Conservation (phyloP, 2,329 filamentous ascomycete species). For the Diaporthe caulivora region DNA sequence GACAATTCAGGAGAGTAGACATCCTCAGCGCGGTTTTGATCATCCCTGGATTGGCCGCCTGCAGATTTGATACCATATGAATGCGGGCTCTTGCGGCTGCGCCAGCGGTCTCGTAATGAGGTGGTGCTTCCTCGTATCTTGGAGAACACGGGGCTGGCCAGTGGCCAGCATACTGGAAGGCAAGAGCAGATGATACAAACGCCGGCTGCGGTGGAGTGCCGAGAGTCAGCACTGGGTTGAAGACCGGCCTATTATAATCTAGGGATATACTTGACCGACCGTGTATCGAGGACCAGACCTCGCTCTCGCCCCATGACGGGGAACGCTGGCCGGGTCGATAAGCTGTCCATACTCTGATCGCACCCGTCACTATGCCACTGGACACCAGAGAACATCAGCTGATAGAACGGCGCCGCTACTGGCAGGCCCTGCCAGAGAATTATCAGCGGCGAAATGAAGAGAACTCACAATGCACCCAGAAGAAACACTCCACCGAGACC, state of each 20-base stretch:
- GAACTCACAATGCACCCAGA: not conserved
- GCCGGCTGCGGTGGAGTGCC: not conserved
- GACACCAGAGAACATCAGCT: not conserved
- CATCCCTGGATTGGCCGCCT: not conserved
- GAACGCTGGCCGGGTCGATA: conserved; percentile 26
- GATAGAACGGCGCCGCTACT: not conserved
- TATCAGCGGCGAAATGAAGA: not conserved
- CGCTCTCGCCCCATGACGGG: conserved; percentile 21
- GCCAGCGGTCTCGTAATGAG: conserved; percentile 23
- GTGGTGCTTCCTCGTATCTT: not conserved
- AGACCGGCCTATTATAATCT: not conserved
- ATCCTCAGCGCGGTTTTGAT: not conserved
- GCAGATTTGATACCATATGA: not conserved
- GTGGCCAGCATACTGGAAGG: conserved; percentile 32
- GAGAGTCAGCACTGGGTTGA: not conserved
- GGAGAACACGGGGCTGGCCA: not conserved
- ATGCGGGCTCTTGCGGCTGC: not conserved
- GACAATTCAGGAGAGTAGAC: not conserved
- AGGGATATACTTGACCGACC: conserved; percentile 4
- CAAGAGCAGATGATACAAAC: conserved; percentile 31
- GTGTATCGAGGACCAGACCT: conserved; percentile 31
- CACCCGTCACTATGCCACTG: conserved; percentile 34
- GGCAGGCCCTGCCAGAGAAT: not conserved
- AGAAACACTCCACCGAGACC: not conserved
- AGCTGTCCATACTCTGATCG: not conserved